Evolutionary conservation across 2,329 filamentous ascomycete genomes (phyloP).

Genomic region (Ceratocystis variospora): DNA sequence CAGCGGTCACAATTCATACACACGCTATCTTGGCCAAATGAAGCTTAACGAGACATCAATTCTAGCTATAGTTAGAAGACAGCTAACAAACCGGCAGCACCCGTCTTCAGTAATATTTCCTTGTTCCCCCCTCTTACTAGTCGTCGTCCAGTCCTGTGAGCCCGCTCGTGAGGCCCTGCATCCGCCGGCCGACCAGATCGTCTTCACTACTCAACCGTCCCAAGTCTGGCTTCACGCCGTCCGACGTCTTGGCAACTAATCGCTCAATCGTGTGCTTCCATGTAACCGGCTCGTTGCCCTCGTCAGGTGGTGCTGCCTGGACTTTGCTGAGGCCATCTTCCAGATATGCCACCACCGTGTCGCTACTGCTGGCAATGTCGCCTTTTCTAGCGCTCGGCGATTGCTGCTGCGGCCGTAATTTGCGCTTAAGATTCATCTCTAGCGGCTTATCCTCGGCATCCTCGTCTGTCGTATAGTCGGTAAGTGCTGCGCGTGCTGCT

Average conservation of each 20-base stretch:
- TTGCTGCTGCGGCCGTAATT: conserved; percentile 17
- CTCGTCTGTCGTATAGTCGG: conserved; percentile 7
- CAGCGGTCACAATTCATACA: too few species aligned
- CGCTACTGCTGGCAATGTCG: conserved; percentile 19
- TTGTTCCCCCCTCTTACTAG: conserved; percentile 20
- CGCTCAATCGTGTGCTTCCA: conserved; percentile 23
- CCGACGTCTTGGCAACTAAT: conserved; percentile 28
- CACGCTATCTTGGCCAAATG: too few species aligned
- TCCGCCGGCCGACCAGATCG: conserved; percentile 42
- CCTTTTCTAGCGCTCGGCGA: conserved; percentile 17
- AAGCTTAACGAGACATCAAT: too few species aligned
- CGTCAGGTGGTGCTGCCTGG: conserved; percentile 23
- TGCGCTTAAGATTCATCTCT: conserved; percentile 44
- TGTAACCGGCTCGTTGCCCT: conserved; percentile 23
- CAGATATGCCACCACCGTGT: conserved; percentile 19
- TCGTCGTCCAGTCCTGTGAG: conserved; percentile 38
- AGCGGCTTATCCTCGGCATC: conserved; percentile 63
- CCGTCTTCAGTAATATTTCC: not conserved
- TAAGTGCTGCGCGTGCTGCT: not conserved
- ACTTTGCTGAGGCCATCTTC: conserved; percentile 19
- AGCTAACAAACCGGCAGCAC: not conserved
- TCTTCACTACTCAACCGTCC: conserved; percentile 44
- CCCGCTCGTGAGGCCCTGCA: conserved; percentile 43
- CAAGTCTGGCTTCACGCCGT: conserved; percentile 27
- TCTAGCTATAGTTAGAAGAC: not conserved